Evolutionary conservation across 169 alveolate genomes (phyloP).

Genomic region (Cryptosporidium ubiquitum): DNA sequence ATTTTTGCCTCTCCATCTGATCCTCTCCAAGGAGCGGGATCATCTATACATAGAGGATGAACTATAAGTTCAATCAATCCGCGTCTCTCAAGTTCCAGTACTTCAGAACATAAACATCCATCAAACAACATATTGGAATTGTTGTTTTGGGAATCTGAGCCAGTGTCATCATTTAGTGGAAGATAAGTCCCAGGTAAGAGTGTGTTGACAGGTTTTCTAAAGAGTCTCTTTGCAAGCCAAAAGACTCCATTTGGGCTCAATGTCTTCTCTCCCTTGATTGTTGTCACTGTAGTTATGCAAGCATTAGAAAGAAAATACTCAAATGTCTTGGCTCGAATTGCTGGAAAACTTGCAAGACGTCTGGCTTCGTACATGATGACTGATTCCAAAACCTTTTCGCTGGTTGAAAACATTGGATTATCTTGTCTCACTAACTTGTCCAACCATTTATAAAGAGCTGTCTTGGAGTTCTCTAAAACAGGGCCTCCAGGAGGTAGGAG

Average conservation of each 20-base stretch:
- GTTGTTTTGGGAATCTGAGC: neutral
- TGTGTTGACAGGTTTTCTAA: conserved; percentile 59
- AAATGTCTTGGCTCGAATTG: conserved; percentile 24
- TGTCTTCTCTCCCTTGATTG: conserved; percentile 45
- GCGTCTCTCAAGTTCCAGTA: conserved; percentile 57
- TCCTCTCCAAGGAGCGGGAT: conserved; percentile 73
- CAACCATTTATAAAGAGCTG: conserved; percentile 60
- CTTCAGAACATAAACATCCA: conserved; percentile 54
- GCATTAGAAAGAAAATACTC: conserved; percentile 55
- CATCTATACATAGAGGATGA: conserved; percentile 67
- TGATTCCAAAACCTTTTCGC: conserved; percentile 48
- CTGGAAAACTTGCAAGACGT: conserved; percentile 61
- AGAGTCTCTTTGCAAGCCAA: conserved; percentile 62
- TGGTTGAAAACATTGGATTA: conserved; percentile 33
- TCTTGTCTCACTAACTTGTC: conserved; percentile 35
- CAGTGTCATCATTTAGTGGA: conserved; percentile 38
- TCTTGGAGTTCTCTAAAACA: conserved; percentile 41
- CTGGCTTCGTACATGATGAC: conserved; percentile 52
- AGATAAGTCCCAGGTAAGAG: conserved; percentile 57
- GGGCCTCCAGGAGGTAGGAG: conserved; percentile 73
- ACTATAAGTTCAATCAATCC: conserved; percentile 42
- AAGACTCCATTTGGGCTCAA: conserved; percentile 29
- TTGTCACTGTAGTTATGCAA: conserved; percentile 69
- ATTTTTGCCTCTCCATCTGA: conserved; percentile 53
- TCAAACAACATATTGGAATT: conserved; percentile 20